Evolutionary conservation across 805 yeast genomes (phyloP), one percentile per base, ranked within the genome.

Genomic region (Ogataea glucozyma): DNA sequence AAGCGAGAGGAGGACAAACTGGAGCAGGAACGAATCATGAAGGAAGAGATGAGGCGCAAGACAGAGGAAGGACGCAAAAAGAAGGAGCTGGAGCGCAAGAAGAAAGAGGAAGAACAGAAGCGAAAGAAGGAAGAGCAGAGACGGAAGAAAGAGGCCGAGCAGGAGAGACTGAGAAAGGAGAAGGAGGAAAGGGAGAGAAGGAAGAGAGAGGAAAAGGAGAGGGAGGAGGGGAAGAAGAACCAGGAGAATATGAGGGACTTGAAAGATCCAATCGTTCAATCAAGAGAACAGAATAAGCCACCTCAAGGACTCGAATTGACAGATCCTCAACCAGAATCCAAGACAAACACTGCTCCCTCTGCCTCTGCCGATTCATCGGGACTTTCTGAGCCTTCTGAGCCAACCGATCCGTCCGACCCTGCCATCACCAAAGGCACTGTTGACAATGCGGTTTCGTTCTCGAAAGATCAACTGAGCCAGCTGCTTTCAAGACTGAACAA

Each of bases 1-100:
- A 72, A 67, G 52, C 78, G 75, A 47, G 84, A 79, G 52, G 80
- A 73, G 39, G 81, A 78, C 43, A 67, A 65, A 43, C 73, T 73
- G 43, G 77, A 77, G 48, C 70, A 71, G 18, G 69, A 71, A 61
- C 52, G 69, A 49, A 50, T 62, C 43, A 53, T 62, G 57, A 57
- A 71, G 55, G 72, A 63, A 43, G 69, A 72, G 59, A 60, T 69
- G 66, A 57, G 62, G 59, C 65, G 59, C 52, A 68, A 60, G 52
- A 61, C 58, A 22, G 81, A 76, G 51, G 79, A 78, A 48, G 72
- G 76, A 4, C 64, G 74, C 57, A 57, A 70, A 51, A 64, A 65
- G 54, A 64, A 70, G 60, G 66, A 73, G 59, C 67, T 59, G 30
- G 66, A 71, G 60, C 54, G 67, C 61, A 65, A 67, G 66, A 67